Conservation (phyloP, 129 eudicot species). For the Scalesia atractyloides region DNA sequence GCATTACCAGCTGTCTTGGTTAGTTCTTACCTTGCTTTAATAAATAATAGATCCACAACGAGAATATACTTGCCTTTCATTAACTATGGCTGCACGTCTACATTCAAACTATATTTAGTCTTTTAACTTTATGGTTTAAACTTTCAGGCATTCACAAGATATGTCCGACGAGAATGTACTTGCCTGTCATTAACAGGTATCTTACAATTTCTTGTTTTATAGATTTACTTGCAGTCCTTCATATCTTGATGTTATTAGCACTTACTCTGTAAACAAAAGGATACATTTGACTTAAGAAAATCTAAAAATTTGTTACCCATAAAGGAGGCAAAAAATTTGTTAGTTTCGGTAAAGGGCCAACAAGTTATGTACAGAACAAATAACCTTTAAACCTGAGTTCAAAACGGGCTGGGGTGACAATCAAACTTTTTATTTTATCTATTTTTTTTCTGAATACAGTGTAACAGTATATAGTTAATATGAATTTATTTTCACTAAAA, state of each 20-base stretch:
- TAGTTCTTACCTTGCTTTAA: constrained; percentile 20
- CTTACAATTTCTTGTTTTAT: not conserved
- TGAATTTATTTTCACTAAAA: not conserved
- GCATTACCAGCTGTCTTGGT: constrained; percentile 70
- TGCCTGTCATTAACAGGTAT: constrained; percentile 86
- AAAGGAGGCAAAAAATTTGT: not conserved
- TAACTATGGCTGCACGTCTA: not conserved
- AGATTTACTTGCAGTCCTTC: constrained; percentile 16
- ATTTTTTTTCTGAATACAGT: not conserved
- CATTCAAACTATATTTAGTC: not conserved
- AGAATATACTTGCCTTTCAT: no score
- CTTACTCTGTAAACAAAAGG: constrained; percentile 11
- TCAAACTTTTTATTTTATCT: not conserved
- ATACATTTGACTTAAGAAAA: not conserved
- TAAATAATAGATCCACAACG: not conserved
- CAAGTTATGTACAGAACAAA: not conserved
- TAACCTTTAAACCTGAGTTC: not conserved
- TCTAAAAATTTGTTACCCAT: not conserved
- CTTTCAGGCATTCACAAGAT: constrained; percentile 84
- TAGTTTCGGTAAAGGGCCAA: not conserved
- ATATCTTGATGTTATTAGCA: not conserved
- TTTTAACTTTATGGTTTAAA: not conserved
- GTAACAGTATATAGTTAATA: not conserved
- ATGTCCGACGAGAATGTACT: constrained; percentile 68
- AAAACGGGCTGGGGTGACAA: not conserved